Evolutionary conservation across 106 monocot species (phyloP).

Genomic region (Allium sativum): DNA sequence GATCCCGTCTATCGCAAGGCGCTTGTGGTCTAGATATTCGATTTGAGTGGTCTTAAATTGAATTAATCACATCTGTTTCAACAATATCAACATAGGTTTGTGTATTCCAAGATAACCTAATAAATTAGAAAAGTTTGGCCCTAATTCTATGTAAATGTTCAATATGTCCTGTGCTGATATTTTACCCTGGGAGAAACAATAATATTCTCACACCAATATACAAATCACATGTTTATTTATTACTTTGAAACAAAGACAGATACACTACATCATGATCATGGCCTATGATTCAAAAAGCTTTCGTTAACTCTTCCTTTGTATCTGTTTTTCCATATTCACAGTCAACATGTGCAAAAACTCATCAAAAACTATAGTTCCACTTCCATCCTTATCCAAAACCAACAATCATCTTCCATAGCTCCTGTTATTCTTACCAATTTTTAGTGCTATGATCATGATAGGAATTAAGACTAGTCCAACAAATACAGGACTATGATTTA

Average conservation of each 20-base stretch:
- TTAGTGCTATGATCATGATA: background rate
- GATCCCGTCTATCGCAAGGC: too few species aligned
- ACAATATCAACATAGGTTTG: too few species aligned
- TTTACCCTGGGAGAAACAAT: slow-evolving; percentile 43
- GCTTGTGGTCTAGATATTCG: too few species aligned
- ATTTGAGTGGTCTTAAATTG: too few species aligned
- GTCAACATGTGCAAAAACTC: slow-evolving; percentile 95
- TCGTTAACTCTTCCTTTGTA: slow-evolving; percentile 54
- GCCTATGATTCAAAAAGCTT: slow-evolving; percentile 81
- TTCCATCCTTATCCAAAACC: slow-evolving; percentile 87
- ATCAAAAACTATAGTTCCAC: slow-evolving; percentile 79
- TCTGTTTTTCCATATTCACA: slow-evolving; percentile 83
- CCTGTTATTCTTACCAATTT: slow-evolving; percentile 20
- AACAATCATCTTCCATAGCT: slow-evolving; percentile 73
- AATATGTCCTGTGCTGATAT: slow-evolving; percentile 71
- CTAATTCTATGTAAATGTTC: slow-evolving; percentile 58
- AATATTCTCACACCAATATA: background rate
- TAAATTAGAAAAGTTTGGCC: too few species aligned
- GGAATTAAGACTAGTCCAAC: background rate
- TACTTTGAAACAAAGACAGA: too few species aligned
- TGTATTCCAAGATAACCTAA: too few species aligned
- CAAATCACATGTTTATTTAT: too few species aligned
- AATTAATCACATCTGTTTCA: too few species aligned
- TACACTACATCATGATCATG: slow-evolving; percentile 69
- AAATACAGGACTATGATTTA: slow-evolving; percentile 7